Evolutionary conservation across 331 rosid species (phyloP).

Genomic region (Dryas integrifolia): DNA sequence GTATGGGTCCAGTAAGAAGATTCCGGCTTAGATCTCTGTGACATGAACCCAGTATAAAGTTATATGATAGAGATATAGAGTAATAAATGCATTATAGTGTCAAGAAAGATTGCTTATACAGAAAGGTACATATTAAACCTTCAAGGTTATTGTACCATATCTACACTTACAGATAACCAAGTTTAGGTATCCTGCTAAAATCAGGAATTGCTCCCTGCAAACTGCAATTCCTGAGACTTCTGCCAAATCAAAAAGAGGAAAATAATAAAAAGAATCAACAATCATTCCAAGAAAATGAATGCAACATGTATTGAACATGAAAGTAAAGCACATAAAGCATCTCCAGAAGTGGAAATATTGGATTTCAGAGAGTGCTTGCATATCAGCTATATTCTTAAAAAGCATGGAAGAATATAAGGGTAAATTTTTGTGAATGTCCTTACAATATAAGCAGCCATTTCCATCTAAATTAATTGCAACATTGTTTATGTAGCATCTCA

Average conservation of each 20-base stretch:
- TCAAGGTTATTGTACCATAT: constrained; percentile 7
- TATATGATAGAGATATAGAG: constrained; percentile 8
- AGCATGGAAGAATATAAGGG: background rate
- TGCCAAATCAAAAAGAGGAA: constrained; percentile 38
- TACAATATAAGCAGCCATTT: background rate
- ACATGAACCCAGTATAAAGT: constrained; percentile 27
- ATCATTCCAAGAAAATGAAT: background rate
- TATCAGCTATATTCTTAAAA: background rate
- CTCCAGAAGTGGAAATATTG: background rate
- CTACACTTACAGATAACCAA: constrained; percentile 65
- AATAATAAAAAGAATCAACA: background rate
- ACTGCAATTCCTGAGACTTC: constrained; percentile 84
- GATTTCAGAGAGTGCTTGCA: background rate
- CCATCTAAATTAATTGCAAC: too few relatives aligned
- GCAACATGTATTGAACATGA: background rate
- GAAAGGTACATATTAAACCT: background rate
- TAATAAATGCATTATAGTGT: constrained; percentile 7
- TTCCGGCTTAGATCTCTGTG: constrained; percentile 85
- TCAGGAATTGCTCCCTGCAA: constrained; percentile 75
- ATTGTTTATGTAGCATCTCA: too few relatives aligned
- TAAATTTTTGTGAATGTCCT: background rate
- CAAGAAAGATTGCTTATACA: too few relatives aligned
- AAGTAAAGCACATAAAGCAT: background rate
- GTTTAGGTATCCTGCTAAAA: constrained; percentile 48
- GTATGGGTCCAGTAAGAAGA: constrained; percentile 52